phyloP scores from a whole-genome alignment of 108 stramenopile genomes.

The Skeletonema tropicum region DNA sequence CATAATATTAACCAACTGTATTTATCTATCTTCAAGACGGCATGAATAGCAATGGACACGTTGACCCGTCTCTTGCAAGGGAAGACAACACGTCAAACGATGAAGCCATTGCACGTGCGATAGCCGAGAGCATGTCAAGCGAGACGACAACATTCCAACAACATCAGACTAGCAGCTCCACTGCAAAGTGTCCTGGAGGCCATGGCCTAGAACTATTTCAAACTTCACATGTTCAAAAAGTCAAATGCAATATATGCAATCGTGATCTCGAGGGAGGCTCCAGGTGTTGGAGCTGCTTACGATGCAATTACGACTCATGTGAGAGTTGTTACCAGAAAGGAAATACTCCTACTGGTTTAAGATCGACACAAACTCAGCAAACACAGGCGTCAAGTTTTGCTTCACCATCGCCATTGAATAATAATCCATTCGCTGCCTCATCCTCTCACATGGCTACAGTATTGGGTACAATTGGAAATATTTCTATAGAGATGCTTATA shows the following conservation, averaged over 20 bases:
- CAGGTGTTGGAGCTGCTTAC: conserved; percentile 37
- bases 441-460: conserved; percentile 62
- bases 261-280: conserved; percentile 15
- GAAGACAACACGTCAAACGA: conserved; percentile 42
- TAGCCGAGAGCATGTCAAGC: conserved; percentile 32
- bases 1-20: no score
- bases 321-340: conserved; percentile 24
- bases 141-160: conserved; percentile 8
- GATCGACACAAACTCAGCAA: neutral
- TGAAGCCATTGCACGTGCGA: conserved; percentile 52
- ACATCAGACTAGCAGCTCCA: neutral
- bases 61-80: neutral
- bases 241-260: conserved; percentile 41
- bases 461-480: conserved; percentile 56
- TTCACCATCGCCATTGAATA: conserved; percentile 1
- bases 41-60: neutral
- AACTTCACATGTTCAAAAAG: conserved; percentile 30
- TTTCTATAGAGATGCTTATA: conserved; percentile 69
- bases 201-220: conserved; percentile 39
- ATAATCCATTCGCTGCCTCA: conserved; percentile 14
- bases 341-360: neutral
- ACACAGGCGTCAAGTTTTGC: conserved; percentile 8
- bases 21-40: neutral
- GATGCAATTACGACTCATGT: conserved; percentile 44
- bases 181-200: conserved; percentile 29